Evolutionary conservation across 768 basidiomycete species (phyloP).

Genomic region (Glaciozyma martinii): DNA sequence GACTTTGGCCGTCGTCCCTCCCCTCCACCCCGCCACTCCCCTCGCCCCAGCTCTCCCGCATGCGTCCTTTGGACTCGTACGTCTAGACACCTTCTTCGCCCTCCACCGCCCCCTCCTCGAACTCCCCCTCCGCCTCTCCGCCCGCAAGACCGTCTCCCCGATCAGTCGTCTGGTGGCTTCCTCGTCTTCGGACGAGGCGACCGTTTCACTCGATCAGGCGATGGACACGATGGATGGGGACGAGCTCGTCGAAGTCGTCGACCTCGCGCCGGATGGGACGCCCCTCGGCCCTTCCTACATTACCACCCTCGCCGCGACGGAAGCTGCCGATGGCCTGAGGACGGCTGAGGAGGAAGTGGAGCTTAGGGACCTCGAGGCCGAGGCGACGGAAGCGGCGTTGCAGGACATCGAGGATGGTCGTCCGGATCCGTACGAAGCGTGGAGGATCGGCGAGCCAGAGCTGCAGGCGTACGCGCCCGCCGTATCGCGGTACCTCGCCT

Average conservation of each 20-base stretch:
- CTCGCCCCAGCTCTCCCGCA: slow-evolving; percentile 22
- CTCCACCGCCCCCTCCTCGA: slow-evolving; percentile 30
- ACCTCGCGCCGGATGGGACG: slow-evolving; percentile 23
- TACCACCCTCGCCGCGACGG: not conserved
- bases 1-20: not conserved
- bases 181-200: not conserved
- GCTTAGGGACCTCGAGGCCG: slow-evolving; percentile 5
- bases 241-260: slow-evolving; percentile 17
- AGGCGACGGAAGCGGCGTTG: slow-evolving; percentile 18
- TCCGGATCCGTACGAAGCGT: slow-evolving; percentile 28
- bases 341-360: slow-evolving; percentile 10
- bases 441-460: slow-evolving; percentile 26
- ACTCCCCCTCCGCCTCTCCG: slow-evolving; percentile 17
- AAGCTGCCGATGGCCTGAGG: slow-evolving; percentile 4
- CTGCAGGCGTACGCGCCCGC: not conserved
- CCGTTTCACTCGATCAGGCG: not conserved
- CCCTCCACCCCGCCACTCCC: not conserved
- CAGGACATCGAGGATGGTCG: slow-evolving; percentile 17
- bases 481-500: slow-evolving; percentile 28
- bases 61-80: slow-evolving; percentile 13
- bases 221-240: not conserved
- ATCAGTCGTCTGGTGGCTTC: not conserved
- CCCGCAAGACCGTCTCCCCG: slow-evolving; percentile 12
- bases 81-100: slow-evolving; percentile 26
- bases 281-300: slow-evolving; percentile 20